Evolutionary conservation across 2,329 filamentous ascomycete species (phyloP), one percentile per base, ranked within the genome.

Genomic region (Hortaea sp.): DNA sequence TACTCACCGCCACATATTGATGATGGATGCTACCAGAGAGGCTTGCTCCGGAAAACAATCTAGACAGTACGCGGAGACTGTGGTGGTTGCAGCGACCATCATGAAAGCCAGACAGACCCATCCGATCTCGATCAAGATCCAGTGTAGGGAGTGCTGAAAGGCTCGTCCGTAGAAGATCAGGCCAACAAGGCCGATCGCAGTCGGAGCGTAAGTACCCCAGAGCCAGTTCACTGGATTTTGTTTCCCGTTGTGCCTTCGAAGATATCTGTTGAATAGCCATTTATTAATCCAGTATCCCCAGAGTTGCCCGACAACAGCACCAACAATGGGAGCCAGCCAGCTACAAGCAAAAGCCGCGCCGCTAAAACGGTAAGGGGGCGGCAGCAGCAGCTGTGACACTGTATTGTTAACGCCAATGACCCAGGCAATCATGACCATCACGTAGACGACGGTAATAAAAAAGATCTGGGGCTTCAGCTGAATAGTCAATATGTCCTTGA

Each of bases 221-320:
- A 66, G 57, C 20, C 64, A 60, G 29, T 57, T 58, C 48, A 65
- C 64, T 1, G 63, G 61, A 31, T 37, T 40, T 34, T 56, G 56
- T 12, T 42, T 44, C 31, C 63, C 63, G 7, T 55, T 46, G 43
- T 66, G 61, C 29, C 54, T 59, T 6, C 50, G 47, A 29, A 65
- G 57, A 44, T 66, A 64, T 40, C 60, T 56, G 28, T 53, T 49
- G 12, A 54, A 57, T 38, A 66, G 55, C 43, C 56, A 64, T 48
- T 66, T 63, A 48, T 66, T 66, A 55, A 65, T 64, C 53, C 58
- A 66, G 45, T 66, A 60, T 39, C 64, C 63, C 51, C 60, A 65
- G 31, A 56, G 30, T 47, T 64, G 62, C 12, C 61, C 62, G 12
- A 63, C 35, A 6, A 57, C 28, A 35, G 62, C 63, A 6, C 61